Percentiles rank a stretch among this genome's conserved stretches.
These are phyloP conservation scores for Licmophora abbreviata DNA, from an alignment of 108 stramenopile genomes.

Conservation along the genomic window DNA sequence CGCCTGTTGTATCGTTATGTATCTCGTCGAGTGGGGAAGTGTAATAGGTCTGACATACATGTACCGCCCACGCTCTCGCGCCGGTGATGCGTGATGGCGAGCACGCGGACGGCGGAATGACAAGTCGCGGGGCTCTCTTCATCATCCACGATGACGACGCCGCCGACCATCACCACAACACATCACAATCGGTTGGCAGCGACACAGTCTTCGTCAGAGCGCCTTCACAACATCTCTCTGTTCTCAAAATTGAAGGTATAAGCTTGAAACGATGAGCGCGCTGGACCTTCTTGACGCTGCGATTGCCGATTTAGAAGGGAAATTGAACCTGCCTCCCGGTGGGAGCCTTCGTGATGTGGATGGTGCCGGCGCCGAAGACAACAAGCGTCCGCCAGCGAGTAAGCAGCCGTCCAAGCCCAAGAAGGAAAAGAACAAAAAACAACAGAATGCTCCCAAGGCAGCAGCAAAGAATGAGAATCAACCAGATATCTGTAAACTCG, in stretches of 20 bases:
- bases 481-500: conserved; percentile 80
- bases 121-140: no score
- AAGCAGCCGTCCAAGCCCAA: conserved; percentile 55
- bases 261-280: conserved; percentile 9
- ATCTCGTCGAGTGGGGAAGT: no score
- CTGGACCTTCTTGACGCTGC: conserved; percentile 63
- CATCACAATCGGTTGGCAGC: not conserved
- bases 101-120: no score
- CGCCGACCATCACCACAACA: not conserved
- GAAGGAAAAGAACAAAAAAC: conserved; percentile 24
- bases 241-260: no score
- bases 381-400: conserved; percentile 13
- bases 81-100: no score
- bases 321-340: conserved; percentile 59
- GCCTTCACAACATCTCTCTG: no score
- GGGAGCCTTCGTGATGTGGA: conserved; percentile 6
- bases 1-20: no score
- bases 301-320: conserved; percentile 71
- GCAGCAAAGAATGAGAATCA: conserved; percentile 26
- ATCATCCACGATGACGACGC: no score
- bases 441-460: conserved; percentile 10
- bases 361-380: conserved; percentile 11
- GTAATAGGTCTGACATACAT: no score
- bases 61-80: no score
- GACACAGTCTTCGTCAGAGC: no score